These are phyloP conservation scores for Amphibolis antarctica DNA, from an alignment of 106 monocot species.

Conservation along the genomic window DNA sequence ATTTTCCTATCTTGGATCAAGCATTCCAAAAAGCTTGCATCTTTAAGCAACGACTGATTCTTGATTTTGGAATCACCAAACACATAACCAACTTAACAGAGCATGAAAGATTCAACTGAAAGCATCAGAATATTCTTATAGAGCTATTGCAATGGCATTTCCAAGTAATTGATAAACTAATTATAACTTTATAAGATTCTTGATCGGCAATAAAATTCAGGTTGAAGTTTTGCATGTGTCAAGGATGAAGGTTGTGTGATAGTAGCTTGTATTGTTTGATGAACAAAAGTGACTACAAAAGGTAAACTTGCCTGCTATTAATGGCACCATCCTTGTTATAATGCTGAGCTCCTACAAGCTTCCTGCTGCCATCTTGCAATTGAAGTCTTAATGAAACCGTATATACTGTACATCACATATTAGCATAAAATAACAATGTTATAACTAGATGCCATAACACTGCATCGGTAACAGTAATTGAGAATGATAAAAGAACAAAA, in stretches of 20 bases:
- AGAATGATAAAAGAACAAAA: constrained; percentile 2
- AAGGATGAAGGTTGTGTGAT: too few relatives aligned
- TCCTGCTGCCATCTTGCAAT: constrained; percentile 85
- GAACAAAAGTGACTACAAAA: background rate
- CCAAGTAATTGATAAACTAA: too few relatives aligned
- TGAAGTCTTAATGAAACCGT: constrained; percentile 89
- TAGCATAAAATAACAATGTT: background rate
- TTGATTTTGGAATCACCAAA: too few relatives aligned
- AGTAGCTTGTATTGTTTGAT: background rate
- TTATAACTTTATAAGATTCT: too few relatives aligned
- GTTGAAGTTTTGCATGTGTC: too few relatives aligned
- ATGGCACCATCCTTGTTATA: constrained; percentile 77
- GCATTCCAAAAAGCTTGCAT: too few relatives aligned
- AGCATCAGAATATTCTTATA: too few relatives aligned
- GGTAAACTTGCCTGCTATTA: constrained; percentile 53
- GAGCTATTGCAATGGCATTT: too few relatives aligned
- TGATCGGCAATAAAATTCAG: too few relatives aligned
- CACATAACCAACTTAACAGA: too few relatives aligned
- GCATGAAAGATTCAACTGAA: too few relatives aligned
- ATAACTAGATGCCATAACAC: background rate
- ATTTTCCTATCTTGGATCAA: background rate
- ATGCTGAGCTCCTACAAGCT: constrained; percentile 86
- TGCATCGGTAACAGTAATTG: background rate
- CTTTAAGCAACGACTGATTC: too few relatives aligned
- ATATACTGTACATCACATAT: constrained; percentile 44